These are phyloP conservation scores for Amanita jacksonii DNA, from an alignment of 768 basidiomycete genomes.

Conservation along the genomic window DNA sequence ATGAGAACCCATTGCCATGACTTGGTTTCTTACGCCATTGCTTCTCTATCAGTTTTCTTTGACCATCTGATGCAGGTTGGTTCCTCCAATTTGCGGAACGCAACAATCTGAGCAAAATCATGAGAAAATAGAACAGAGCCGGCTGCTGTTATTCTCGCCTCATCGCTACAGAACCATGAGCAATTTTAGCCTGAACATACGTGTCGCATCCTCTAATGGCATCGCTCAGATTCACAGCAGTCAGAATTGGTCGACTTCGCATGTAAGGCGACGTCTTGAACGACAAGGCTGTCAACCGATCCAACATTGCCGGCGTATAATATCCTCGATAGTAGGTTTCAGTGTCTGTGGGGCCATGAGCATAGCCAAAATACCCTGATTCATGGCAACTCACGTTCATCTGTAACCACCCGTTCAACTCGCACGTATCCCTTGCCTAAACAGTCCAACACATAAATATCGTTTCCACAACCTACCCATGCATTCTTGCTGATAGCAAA, in stretches of 20 bases:
- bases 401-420: slow-evolving; percentile 34
- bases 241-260: slow-evolving; percentile 41
- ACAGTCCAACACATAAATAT: slow-evolving; percentile 66
- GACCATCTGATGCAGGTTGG: slow-evolving; percentile 48
- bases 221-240: slow-evolving; percentile 43
- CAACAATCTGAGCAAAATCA: slow-evolving; percentile 33
- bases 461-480: slow-evolving; percentile 75
- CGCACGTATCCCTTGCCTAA: slow-evolving; percentile 62
- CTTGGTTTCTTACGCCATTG: slow-evolving; percentile 29
- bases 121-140: slow-evolving; percentile 1
- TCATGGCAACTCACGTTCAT: slow-evolving; percentile 21
- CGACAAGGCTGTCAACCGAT: slow-evolving; percentile 30
- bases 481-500: slow-evolving; percentile 44
- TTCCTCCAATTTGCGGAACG: slow-evolving; percentile 61
- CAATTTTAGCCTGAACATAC: slow-evolving; percentile 46
- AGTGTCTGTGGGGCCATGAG: slow-evolving; percentile 15
- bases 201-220: slow-evolving; percentile 65
- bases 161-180: slow-evolving; percentile 35
- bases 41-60: slow-evolving; percentile 47
- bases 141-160: slow-evolving; percentile 29
- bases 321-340: slow-evolving; percentile 35
- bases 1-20: slow-evolving; percentile 13
- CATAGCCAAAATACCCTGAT: background rate
- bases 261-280: slow-evolving; percentile 46
- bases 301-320: slow-evolving; percentile 44